Percentiles rank a stretch among this genome's conserved stretches.
Evolutionary conservation across 495 filamentous ascomycete genomes (phyloP).

Genomic region (Neurospora sp.): DNA sequence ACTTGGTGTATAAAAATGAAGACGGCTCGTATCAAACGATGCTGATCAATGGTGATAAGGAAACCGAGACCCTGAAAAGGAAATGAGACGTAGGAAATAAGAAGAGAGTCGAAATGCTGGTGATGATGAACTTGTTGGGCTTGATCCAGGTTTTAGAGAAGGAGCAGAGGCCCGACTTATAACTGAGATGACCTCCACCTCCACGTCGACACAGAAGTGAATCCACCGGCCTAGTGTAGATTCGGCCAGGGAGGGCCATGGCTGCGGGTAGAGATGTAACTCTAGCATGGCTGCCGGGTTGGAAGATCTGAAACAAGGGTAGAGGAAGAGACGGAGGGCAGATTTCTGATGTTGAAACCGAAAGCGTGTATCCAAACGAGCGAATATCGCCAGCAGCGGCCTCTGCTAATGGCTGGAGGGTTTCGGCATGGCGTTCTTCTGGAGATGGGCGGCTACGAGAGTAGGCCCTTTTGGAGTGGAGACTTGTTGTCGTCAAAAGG

Average conservation of each 20-base stretch:
- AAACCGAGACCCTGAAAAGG: neutral
- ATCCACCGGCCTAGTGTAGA: neutral
- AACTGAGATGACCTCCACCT: neutral
- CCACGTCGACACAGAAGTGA: neutral
- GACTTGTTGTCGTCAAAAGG: conserved; percentile 11
- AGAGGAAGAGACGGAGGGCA: conserved; percentile 18
- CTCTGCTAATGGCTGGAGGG: conserved; percentile 36
- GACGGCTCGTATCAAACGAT: conserved; percentile 38
- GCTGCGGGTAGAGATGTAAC: conserved; percentile 7
- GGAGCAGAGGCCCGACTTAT: conserved; percentile 17
- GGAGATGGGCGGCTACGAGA: conserved; percentile 39
- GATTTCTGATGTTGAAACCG: conserved; percentile 35
- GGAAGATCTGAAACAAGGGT: conserved; percentile 36
- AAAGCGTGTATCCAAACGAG: conserved; percentile 38
- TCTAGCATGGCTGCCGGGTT: conserved; percentile 7
- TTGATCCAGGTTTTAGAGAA: neutral
- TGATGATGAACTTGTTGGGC: neutral
- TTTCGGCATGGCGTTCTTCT: conserved; percentile 41
- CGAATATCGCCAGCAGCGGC: conserved; percentile 27
- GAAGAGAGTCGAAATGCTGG: neutral
- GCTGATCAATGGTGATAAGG: neutral
- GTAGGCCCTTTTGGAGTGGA: conserved; percentile 14
- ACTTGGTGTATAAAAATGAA: neutral
- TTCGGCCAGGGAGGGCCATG: neutral
- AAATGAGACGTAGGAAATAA: neutral